Conservation (phyloP, 2,329 filamentous ascomycete species). For the Calonectria leucothoes region DNA sequence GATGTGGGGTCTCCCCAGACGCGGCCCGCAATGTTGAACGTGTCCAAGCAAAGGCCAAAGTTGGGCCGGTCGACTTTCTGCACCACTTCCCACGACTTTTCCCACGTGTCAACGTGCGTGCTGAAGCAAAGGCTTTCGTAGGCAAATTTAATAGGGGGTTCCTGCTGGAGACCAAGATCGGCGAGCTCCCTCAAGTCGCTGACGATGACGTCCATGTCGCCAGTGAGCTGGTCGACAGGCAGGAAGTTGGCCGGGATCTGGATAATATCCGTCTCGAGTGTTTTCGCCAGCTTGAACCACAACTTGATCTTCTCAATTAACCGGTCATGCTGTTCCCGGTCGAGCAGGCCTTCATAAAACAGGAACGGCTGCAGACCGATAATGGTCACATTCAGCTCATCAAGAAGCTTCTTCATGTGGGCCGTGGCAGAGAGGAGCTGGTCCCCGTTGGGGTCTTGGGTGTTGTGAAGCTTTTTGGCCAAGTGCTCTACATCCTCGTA, state of each 20-base stretch:
- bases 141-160: constrained; percentile 71
- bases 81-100: constrained; percentile 75
- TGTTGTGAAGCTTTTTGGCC: constrained; percentile 56
- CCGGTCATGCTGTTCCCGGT: constrained; percentile 70
- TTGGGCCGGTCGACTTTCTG: constrained; percentile 72
- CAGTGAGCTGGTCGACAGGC: constrained; percentile 54
- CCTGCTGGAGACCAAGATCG: constrained; percentile 69
- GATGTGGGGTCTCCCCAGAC: constrained; percentile 75
- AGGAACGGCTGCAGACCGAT: constrained; percentile 79
- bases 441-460: constrained; percentile 35
- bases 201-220: constrained; percentile 67
- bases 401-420: constrained; percentile 65
- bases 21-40: constrained; percentile 78
- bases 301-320: constrained; percentile 76
- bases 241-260: constrained; percentile 79
- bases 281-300: constrained; percentile 70
- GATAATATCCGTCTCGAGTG: constrained; percentile 76
- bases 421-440: constrained; percentile 67
- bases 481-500: constrained; percentile 76
- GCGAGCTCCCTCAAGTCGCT: constrained; percentile 72
- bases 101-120: constrained; percentile 76
- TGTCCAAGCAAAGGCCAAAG: constrained; percentile 81
- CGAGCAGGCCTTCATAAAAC: constrained; percentile 78
- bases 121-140: constrained; percentile 81
- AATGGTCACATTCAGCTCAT: constrained; percentile 63